Evolutionary conservation across 2,329 filamentous ascomycete species (phyloP).

Genomic region (Drechslerella dactyloides): DNA sequence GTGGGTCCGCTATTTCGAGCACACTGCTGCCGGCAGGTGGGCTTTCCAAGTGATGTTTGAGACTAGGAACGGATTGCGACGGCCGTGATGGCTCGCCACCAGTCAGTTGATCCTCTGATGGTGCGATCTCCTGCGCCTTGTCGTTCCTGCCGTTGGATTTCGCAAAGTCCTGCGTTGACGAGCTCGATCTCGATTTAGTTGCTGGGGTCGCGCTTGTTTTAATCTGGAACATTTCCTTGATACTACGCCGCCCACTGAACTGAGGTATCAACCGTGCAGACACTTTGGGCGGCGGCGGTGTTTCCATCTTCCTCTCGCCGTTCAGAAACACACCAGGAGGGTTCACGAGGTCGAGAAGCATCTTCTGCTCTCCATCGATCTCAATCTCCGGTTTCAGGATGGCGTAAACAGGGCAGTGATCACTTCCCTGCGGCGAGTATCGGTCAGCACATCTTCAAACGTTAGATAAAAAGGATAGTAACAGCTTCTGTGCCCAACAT

Average conservation of each 20-base stretch:
- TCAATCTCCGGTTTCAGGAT: conserved; percentile 70
- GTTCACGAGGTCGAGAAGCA: conserved; percentile 78
- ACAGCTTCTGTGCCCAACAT: not conserved
- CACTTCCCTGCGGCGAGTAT: conserved; percentile 70
- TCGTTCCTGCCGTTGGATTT: conserved; percentile 49
- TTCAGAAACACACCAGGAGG: conserved; percentile 72
- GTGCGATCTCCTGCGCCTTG: conserved; percentile 52
- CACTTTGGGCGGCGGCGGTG: conserved; percentile 69
- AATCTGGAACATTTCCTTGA: conserved; percentile 83
- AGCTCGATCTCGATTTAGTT: conserved; percentile 59
- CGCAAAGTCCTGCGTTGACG: conserved; percentile 26
- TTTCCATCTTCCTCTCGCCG: conserved; percentile 70
- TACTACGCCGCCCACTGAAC: conserved; percentile 81
- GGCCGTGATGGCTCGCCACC: not conserved
- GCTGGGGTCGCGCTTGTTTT: conserved; percentile 58
- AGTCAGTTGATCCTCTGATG: conserved; percentile 14
- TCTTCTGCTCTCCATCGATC: conserved; percentile 61
- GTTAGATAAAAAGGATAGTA: too few species aligned
- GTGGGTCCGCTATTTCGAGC: conserved; percentile 1
- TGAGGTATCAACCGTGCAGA: conserved; percentile 87
- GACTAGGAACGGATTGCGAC: conserved; percentile 59
- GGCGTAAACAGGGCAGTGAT: conserved; percentile 93
- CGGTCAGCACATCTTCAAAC: conserved; percentile 52
- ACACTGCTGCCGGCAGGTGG: not conserved
- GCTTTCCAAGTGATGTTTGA: conserved; percentile 17